Evolutionary conservation across 2,329 filamentous ascomycete species (phyloP).

Genomic region (Botrytis pseudocinerea): DNA sequence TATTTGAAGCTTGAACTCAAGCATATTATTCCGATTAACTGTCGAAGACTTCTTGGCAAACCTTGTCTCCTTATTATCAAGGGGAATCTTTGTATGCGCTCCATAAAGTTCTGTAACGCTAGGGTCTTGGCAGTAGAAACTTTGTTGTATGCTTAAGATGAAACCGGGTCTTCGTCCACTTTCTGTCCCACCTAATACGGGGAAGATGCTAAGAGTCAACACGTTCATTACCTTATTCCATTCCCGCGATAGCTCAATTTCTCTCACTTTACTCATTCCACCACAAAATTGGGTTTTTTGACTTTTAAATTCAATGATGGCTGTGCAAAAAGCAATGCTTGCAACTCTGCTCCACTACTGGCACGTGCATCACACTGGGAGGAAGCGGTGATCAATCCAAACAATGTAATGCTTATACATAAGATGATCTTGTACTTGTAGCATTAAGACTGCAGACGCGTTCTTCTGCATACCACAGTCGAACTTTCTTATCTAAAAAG

Average conservation of each 20-base stretch:
- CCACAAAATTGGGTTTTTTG: neutral
- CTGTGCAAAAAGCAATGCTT: neutral
- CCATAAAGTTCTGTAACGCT: neutral
- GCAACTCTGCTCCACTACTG: neutral
- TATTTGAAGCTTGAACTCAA: neutral
- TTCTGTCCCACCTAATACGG: neutral
- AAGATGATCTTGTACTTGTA: neutral
- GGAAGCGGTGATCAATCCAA: neutral
- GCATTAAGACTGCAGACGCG: no score
- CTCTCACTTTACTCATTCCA: neutral
- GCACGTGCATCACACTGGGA: neutral
- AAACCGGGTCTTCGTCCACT: neutral
- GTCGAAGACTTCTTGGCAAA: neutral
- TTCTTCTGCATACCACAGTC: neutral
- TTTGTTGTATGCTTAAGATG: neutral
- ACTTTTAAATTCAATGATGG: neutral
- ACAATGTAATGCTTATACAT: neutral
- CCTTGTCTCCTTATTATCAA: neutral
- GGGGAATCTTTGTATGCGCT: neutral
- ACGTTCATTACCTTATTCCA: neutral
- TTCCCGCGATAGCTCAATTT: neutral
- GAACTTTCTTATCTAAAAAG: neutral
- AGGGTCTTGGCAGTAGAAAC: neutral
- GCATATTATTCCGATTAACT: neutral
- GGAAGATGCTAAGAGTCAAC: neutral